Evolutionary conservation across 352 stramenopile species (phyloP), one percentile per base, ranked within the genome.

Genomic region (Globisporangium megalacanthum): DNA sequence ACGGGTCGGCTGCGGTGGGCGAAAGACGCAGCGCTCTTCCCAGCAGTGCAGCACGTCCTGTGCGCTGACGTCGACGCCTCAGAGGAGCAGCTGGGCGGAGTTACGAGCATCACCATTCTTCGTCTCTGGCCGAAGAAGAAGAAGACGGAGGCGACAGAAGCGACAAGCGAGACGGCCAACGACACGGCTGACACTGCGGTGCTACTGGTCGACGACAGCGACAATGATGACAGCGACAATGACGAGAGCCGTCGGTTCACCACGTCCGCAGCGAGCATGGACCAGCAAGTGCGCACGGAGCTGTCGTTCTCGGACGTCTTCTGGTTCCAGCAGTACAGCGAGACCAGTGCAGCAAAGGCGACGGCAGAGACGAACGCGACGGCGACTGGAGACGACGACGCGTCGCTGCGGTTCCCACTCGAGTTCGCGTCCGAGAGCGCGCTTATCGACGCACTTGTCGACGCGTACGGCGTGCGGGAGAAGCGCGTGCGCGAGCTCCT

Each of bases 401-500:
- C 6, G 19, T 49, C 20, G 3, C 15, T 54, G 29, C 49, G 31
- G 25, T 62, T 58, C 31, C 52, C 54, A 22, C 3, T 54, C 20
- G 57, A 60, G 39, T 61, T 53, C 46, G 61, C 51, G 8, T 51
- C 37, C 64, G 65, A 82, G 7, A 74, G 73, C 4, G 51, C 75
- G 36, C 52, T 87, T 1, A 66, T 89, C 53, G 74, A 86, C 19
- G 65, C 74, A 9, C 49, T 91, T n/a, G 70, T 83, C 0, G 78
- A 87, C 10, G 49, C 29, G 3, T 79, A 78, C 50, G 65, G 64
- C 22, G 61, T 87, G 44, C 72, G 71, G 6, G 81, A 92, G 44
- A 78, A 84, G 29, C 71, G 66, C 39, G 65, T 92, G 3, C 73
- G 75, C 48, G 77, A 86, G 20, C 64, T 83, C 4, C 65, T 88